These are phyloP conservation scores for Candida succiphila DNA, from an alignment of 805 yeast species.

Conservation along the genomic window DNA sequence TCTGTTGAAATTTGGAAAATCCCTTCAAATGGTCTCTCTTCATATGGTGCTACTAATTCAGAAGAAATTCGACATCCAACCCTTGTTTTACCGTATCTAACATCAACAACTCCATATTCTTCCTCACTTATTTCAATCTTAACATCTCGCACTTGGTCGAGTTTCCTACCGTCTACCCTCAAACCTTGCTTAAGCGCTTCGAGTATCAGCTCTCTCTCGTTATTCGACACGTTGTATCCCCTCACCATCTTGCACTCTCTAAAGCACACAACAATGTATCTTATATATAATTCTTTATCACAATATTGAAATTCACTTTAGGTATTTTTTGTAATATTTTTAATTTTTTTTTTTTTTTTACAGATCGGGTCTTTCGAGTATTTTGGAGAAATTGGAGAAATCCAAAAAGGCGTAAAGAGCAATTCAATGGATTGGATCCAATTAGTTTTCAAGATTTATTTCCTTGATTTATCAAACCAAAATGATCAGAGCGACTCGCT, in stretches of 20 bases:
- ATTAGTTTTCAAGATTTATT: too few relatives aligned
- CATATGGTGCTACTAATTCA: conserved; percentile 68
- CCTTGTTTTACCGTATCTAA: conserved; percentile 66
- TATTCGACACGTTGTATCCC: conserved; percentile 49
- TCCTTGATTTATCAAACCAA: too few relatives aligned
- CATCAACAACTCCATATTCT: conserved; percentile 75
- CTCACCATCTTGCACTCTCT: conserved; percentile 40
- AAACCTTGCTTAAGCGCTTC: conserved; percentile 52
- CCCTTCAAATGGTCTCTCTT: conserved; percentile 93
- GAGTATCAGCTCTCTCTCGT: conserved; percentile 52
- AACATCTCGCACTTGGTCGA: conserved; percentile 56
- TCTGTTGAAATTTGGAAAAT: conserved; percentile 77
- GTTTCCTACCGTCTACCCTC: conserved; percentile 60
- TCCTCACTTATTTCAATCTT: conserved; percentile 48
- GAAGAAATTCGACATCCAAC: conserved; percentile 68
- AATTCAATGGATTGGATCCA: too few relatives aligned
- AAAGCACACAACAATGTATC: background rate
- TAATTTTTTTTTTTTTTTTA: too few relatives aligned
- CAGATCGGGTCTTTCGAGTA: background rate
- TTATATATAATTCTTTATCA: background rate
- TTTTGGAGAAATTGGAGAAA: background rate
- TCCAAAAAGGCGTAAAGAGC: too few relatives aligned
- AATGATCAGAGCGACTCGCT: too few relatives aligned
- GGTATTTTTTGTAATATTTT: too few relatives aligned
- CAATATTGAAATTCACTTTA: background rate